A percentile compares a stretch with the other conserved stretches of the same genome.
phyloP scores from a whole-genome alignment of 192 early-diverging fungal species.

The Gamsiella multidivaricata region DNA sequence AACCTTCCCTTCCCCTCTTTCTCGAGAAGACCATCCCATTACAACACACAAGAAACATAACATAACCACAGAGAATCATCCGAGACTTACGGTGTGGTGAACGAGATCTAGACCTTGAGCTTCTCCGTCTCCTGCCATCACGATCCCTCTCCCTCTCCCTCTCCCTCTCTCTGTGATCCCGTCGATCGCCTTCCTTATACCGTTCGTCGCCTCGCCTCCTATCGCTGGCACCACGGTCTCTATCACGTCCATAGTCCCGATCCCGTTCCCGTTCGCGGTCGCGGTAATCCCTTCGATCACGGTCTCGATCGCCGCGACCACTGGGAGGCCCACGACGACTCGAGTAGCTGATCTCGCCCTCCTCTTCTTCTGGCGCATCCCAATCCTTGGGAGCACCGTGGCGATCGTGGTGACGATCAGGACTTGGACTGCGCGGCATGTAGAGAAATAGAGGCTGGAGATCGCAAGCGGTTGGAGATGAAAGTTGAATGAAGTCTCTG shows the following conservation, averaged over 20 bases:
- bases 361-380: slow-evolving; percentile 54
- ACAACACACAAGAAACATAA: too few species aligned
- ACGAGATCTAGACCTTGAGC: slow-evolving; percentile 32
- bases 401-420: slow-evolving; percentile 29
- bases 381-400: slow-evolving; percentile 41
- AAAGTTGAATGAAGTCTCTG: background rate
- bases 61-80: too few species aligned
- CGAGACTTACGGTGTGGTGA: slow-evolving; percentile 32
- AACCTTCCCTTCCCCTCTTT: too few species aligned
- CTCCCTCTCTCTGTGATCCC: slow-evolving; percentile 5
- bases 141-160: background rate
- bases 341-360: slow-evolving; percentile 43
- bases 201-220: slow-evolving; percentile 7
- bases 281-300: slow-evolving; percentile 20
- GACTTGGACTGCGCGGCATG: slow-evolving; percentile 44
- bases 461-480: too few species aligned
- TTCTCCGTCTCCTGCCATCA: slow-evolving; percentile 11
- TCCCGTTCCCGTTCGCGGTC: slow-evolving; percentile 17
- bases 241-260: slow-evolving; percentile 1
- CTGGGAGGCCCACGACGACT: slow-evolving; percentile 11
- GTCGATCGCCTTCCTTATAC: background rate
- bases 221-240: slow-evolving; percentile 1
- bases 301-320: slow-evolving; percentile 14
- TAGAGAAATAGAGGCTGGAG: too few species aligned
- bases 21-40: too few species aligned